Evolutionary conservation across 352 stramenopile genomes (phyloP).

Genomic region (Achlya hypogyna): DNA sequence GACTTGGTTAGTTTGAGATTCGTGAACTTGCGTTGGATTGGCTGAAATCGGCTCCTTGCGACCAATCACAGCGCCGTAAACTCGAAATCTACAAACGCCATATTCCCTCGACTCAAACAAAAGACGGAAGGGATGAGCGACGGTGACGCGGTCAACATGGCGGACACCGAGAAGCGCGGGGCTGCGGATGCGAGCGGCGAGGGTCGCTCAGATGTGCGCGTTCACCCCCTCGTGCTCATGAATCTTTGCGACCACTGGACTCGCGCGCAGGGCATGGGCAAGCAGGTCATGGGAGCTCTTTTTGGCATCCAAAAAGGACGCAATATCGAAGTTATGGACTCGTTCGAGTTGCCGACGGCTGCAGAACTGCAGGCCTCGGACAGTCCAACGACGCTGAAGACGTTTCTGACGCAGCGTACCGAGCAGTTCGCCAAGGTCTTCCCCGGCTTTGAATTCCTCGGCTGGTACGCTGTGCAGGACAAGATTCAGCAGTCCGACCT

Average conservation of each 20-base stretch:
- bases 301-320: conserved; percentile 87
- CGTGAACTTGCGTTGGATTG: too few relatives aligned
- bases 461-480: conserved; percentile 79
- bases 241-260: conserved; percentile 94
- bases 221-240: conserved; percentile 88
- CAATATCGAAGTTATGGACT: conserved; percentile 75
- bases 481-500: conserved; percentile 67
- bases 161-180: not conserved
- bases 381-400: conserved; percentile 1
- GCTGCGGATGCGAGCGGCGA: not conserved
- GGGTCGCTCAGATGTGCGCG: conserved; percentile 30
- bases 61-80: not conserved
- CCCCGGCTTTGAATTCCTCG: conserved; percentile 77
- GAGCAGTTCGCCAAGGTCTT: conserved; percentile 68
- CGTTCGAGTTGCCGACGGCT: conserved; percentile 78
- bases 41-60: not conserved
- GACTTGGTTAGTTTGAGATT: too few relatives aligned
- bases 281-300: conserved; percentile 78
- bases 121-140: not conserved
- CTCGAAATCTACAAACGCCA: not conserved
- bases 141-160: not conserved
- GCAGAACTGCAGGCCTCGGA: conserved; percentile 26
- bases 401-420: conserved; percentile 22
- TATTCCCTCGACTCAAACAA: not conserved
- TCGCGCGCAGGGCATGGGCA: conserved; percentile 58